phyloP scores from a whole-genome alignment of 805 yeast genomes.

The Candida peoriensis region DNA sequence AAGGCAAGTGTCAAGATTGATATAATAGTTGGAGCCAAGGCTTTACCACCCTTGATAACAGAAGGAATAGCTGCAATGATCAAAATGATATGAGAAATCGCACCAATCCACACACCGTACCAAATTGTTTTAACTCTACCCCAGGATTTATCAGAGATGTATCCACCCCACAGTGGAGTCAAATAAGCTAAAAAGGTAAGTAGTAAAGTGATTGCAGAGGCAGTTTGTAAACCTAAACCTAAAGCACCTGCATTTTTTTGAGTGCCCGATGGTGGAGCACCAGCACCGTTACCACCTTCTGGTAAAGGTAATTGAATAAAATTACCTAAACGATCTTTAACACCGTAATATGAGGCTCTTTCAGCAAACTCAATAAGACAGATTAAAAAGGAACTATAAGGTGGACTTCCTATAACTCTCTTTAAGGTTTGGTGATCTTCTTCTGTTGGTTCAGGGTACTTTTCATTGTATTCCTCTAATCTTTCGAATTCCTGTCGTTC shows the following conservation, averaged over 20 bases:
- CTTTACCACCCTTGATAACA: conserved; percentile 38
- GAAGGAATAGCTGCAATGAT: conserved; percentile 63
- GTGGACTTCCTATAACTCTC: conserved; percentile 39
- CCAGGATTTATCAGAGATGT: conserved; percentile 64
- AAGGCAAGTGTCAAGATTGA: conserved; percentile 50
- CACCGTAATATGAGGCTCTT: conserved; percentile 77
- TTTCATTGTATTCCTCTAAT: conserved; percentile 8
- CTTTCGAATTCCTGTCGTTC: conserved; percentile 6
- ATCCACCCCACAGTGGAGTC: conserved; percentile 73
- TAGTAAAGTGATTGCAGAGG: conserved; percentile 67
- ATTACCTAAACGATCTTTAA: conserved; percentile 69
- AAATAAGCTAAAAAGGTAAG: conserved; percentile 80
- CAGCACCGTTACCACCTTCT: conserved; percentile 31
- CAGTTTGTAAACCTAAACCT: conserved; percentile 52
- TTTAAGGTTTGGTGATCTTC: conserved; percentile 32
- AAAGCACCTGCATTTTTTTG: conserved; percentile 44
- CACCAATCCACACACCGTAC: conserved; percentile 51
- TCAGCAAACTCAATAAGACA: conserved; percentile 72
- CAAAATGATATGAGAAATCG: conserved; percentile 55
- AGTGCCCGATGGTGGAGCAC: conserved; percentile 15
- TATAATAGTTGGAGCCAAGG: conserved; percentile 54
- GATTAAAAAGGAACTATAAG: conserved; percentile 43
- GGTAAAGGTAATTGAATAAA: conserved; percentile 57
- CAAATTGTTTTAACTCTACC: conserved; percentile 69
- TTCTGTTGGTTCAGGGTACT: conserved; percentile 36